These are phyloP conservation scores for Tuber umbilicatum DNA, from an alignment of 495 filamentous ascomycete species.

Conservation along the genomic window DNA sequence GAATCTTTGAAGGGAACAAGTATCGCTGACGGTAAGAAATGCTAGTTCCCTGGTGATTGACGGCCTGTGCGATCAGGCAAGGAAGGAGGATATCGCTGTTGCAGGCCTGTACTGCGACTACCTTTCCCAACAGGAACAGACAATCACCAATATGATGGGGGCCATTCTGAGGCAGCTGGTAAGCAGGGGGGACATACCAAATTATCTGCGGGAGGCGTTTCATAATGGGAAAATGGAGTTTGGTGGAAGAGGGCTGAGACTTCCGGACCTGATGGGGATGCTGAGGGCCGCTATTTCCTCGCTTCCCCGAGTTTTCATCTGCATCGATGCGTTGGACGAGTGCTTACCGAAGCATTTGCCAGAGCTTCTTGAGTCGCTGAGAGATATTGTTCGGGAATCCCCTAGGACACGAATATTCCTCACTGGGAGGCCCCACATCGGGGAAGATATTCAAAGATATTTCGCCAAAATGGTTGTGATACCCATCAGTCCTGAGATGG, in stretches of 20 bases:
- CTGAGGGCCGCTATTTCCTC: background rate
- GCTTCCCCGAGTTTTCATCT: background rate
- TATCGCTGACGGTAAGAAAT: background rate
- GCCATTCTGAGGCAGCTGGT: background rate
- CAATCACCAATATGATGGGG: background rate
- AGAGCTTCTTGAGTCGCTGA: background rate
- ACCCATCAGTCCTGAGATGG: background rate
- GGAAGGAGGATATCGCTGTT: background rate
- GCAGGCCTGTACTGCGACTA: background rate
- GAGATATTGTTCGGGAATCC: background rate
- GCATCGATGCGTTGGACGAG: background rate
- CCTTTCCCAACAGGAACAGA: background rate
- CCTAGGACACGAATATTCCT: no score
- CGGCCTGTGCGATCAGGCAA: background rate
- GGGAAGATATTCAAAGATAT: no score
- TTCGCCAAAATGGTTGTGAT: background rate
- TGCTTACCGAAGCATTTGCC: background rate
- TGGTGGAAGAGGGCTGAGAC: background rate
- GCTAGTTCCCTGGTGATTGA: background rate
- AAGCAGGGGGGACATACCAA: background rate
- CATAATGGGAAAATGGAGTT: background rate
- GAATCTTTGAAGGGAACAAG: background rate
- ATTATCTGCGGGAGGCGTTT: background rate
- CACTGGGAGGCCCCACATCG: no score
- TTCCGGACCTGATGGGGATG: background rate